Base-by-base conservation (phyloP, 2,329 filamentous ascomycete species). In the Elsinoe batatas region DNA sequence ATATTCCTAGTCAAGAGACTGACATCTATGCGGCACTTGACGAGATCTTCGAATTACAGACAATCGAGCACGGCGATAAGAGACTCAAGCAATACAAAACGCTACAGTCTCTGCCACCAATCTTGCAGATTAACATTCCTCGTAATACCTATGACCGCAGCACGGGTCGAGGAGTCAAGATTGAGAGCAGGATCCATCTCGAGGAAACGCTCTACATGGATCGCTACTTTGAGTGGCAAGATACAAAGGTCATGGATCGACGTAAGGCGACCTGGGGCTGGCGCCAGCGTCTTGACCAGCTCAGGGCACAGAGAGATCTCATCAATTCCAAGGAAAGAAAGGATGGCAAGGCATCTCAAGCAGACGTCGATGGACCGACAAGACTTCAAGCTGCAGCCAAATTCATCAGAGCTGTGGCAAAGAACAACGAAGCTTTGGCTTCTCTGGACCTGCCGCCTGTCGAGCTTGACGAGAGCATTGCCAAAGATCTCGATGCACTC, bases 121-220 rank as follows among this genome's bases (percentile, higher is more conserved):
- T 98, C 32, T 74, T 97, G 15, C 91, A 96, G 64, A 83, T 98
- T 43, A 87, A 90, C 61, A 88, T 98, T 32, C 89, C 95, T 66
- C 83, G 93, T 4, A 84, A 87, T 3, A 83, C 85, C 58, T 78
- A 79, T 5, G 78, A 78, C 42, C 76, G 73, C 56, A 78, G 78
- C 56, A 73, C 74, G 18, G 65, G 69, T 33, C 63, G 64, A n/a
- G 77, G 80, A 2, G 79, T 76, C 64, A 95, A 95, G 66, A 89
- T 90, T 26, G 82, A 82, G 54, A 83, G 90, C 58, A 82, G 87
- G 10, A 80, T 98, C 11, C 77, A 82, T 17, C 81, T 98, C n/a
- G 83, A 85, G 3, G 85, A 93, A 61, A 84, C 79, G 1, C 77
- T 98, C 11, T 95, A 88, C 65, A 76, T 98, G 54, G 93, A 97